Conservation (phyloP, 768 basidiomycete genomes). For the Mycena haematopus region DNA sequence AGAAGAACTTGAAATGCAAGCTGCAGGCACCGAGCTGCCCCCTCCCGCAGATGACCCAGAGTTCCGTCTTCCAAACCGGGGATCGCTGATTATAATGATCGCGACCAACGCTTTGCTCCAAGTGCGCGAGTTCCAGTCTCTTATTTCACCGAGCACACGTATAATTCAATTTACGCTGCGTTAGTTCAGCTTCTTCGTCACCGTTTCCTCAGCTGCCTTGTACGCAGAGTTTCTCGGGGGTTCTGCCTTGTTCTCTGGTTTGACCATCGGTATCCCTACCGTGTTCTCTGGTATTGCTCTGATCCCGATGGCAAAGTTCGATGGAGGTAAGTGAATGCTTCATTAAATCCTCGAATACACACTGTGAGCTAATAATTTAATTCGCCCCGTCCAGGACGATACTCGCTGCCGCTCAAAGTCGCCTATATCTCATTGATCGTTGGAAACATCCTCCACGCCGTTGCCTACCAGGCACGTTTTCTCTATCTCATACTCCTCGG, state of each 20-base stretch:
- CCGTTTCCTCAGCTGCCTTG: slow-evolving; percentile 68
- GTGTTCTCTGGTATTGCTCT: slow-evolving; percentile 64
- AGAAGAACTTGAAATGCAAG: slow-evolving; percentile 1
- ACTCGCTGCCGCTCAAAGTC: slow-evolving; percentile 59
- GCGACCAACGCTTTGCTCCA: slow-evolving; percentile 51
- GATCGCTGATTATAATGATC: slow-evolving; percentile 51
- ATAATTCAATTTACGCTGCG: background rate
- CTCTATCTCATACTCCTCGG: slow-evolving; percentile 53
- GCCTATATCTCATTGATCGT: slow-evolving; percentile 58
- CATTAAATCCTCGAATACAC: background rate
- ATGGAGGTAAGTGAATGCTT: slow-evolving; percentile 51
- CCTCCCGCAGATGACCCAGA: slow-evolving; percentile 37
- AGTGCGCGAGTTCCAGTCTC: slow-evolving; percentile 40
- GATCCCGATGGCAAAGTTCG: slow-evolving; percentile 59
- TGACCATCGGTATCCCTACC: slow-evolving; percentile 73
- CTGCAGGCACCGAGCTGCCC: background rate
- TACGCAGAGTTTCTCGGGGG: slow-evolving; percentile 71
- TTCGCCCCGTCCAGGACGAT: slow-evolving; percentile 50
- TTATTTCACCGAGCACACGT: background rate
- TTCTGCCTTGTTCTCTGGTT: slow-evolving; percentile 71
- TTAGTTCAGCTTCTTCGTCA: slow-evolving; percentile 72
- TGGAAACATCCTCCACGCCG: slow-evolving; percentile 65
- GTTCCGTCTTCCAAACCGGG: slow-evolving; percentile 51
- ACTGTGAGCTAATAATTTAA: too few species aligned
- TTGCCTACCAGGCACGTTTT: slow-evolving; percentile 52